These are phyloP conservation scores for Saccharomycopsis malanga DNA, from an alignment of 805 yeast genomes.

Conservation along the genomic window DNA sequence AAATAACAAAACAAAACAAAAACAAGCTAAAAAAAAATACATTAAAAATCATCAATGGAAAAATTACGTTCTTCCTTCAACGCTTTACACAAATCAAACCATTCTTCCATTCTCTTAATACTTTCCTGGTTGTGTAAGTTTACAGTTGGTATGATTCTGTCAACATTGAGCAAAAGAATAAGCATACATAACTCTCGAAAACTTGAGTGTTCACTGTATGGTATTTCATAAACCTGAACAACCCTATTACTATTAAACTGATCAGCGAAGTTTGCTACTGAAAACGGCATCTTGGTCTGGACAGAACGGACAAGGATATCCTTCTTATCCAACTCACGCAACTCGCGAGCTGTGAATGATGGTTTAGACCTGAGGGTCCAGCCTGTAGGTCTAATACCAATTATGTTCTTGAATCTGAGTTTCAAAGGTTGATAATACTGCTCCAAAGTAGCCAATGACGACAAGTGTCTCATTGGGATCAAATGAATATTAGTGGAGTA, in stretches of 20 bases:
- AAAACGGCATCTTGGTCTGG: slow-evolving; percentile 10
- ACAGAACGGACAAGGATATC: slow-evolving; percentile 17
- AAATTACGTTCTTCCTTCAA: slow-evolving; percentile 18
- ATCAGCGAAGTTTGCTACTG: slow-evolving; percentile 26
- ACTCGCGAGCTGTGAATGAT: slow-evolving; percentile 6
- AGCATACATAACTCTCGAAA: slow-evolving; percentile 71
- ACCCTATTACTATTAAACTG: slow-evolving; percentile 31
- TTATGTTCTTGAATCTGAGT: slow-evolving; percentile 46
- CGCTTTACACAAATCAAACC: slow-evolving; percentile 32
- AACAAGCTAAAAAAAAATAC: too few relatives aligned
- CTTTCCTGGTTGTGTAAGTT: slow-evolving; percentile 31
- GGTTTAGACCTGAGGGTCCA: slow-evolving; percentile 55
- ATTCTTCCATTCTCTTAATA: slow-evolving; percentile 28
- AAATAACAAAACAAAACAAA: too few relatives aligned
- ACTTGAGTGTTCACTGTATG: slow-evolving; percentile 93
- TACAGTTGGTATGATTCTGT: slow-evolving; percentile 73
- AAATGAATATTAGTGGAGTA: slow-evolving; percentile 56
- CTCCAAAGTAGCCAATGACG: slow-evolving; percentile 27
- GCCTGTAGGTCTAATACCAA: slow-evolving; percentile 85
- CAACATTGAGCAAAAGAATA: slow-evolving; percentile 43
- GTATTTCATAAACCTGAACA: slow-evolving; percentile 53
- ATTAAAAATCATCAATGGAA: slow-evolving; percentile 20
- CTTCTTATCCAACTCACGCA: slow-evolving; percentile 13
- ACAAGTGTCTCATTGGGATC: slow-evolving; percentile 47
- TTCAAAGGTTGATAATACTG: slow-evolving; percentile 44